Evolutionary conservation across 1,139 yeast species (phyloP), one percentile per base, ranked within the genome.

Genomic region (Debaryomycetaceae sp.): DNA sequence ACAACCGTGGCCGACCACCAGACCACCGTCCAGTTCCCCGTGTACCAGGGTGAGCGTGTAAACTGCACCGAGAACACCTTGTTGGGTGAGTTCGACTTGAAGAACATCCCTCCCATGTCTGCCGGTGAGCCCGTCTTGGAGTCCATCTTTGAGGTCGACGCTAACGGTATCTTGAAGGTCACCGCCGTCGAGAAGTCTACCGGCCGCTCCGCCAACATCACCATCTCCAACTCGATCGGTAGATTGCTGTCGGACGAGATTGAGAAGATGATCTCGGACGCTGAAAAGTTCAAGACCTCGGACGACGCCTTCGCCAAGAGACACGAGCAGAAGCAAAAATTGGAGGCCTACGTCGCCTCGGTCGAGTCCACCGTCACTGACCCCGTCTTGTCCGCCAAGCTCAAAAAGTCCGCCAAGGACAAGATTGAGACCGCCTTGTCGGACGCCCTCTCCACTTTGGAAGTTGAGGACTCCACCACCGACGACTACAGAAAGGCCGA

Each of bases 41-140:
- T 90, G 44, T 90, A 87, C 87, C 97, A 90, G 73, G 98, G 98
- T 80, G 98, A 90, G 75, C 95, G 98, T 77, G 95, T 86, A 60
- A 90, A 87, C 94, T 87, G 97, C 77, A 63, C 85, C 51, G 97
- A 90, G 73, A 90, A 90, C 93, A 86, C 96, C 59, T 79, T 87
- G 62, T 82, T 90, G 64, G 98, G 98, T 77, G 96, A 90, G 74
- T 90, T 90, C 68, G 97, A 90, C 79, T 82, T 90, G 65, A 85
- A 83, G 76, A 90, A 90, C 70, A 85, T 90, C 54, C 98, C 98
- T 63, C 97, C 97, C 65, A 77, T 90, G 87, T 83, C 80, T 66
- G 96, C 95, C 68, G 97, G 97, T 70, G 97, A 87, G 71, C 97
- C 97, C 72, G 97, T 85, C 58, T 81, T 90, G 65, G 98, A 90